phyloP scores from a whole-genome alignment of 2,329 filamentous ascomycete species.

The Sphaerulina vaccinii region DNA sequence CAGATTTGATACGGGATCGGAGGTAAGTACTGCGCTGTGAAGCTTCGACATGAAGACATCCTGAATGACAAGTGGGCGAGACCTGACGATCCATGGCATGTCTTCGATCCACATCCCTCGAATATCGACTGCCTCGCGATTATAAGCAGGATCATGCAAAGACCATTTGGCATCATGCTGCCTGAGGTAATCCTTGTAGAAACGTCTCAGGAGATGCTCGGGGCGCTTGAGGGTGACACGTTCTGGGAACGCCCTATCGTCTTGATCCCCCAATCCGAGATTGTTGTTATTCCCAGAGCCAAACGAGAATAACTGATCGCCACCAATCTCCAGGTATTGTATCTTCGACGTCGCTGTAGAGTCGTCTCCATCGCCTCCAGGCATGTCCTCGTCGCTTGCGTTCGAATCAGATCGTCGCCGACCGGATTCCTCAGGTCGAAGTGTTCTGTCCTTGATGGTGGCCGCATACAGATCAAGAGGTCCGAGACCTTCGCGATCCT shows the following conservation, averaged over 20 bases:
- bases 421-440: constrained; percentile 46
- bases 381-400: constrained; percentile 52
- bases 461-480: constrained; percentile 90
- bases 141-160: constrained; percentile 37
- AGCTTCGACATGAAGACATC: constrained; percentile 88
- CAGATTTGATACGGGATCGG: constrained; percentile 83
- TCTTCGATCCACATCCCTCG: constrained; percentile 46
- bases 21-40: constrained; percentile 83
- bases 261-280: constrained; percentile 89
- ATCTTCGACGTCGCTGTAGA: constrained; percentile 17
- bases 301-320: constrained; percentile 89
- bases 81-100: constrained; percentile 70
- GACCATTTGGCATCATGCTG: constrained; percentile 42
- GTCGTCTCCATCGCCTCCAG: constrained; percentile 46
- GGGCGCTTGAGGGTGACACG: constrained; percentile 74
- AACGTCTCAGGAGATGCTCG: constrained; percentile 69
- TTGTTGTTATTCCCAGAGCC: constrained; percentile 96
- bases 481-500: constrained; percentile 91
- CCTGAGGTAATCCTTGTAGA: constrained; percentile 67
- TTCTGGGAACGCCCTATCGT: constrained; percentile 91
- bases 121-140: constrained; percentile 18
- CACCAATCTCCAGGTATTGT: constrained; percentile 48
- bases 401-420: constrained; percentile 34
- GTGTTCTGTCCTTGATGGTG: constrained; percentile 76
- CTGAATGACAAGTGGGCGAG: constrained; percentile 70